Evolutionary conservation across 2,329 filamentous ascomycete genomes (phyloP).

Genomic region (Cladophialophora yegresii): DNA sequence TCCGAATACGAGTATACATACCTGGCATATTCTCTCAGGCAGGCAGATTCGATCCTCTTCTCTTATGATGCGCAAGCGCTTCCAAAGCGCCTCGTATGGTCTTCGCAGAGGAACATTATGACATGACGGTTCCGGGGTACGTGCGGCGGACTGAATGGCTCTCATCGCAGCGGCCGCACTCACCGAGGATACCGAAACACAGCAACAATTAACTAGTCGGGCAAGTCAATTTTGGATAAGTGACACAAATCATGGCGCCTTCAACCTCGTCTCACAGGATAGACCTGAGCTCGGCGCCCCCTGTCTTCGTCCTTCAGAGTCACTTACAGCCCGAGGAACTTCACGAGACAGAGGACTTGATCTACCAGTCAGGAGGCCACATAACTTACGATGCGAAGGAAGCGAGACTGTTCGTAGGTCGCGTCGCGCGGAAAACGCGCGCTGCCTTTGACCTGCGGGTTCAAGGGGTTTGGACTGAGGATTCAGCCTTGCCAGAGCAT

Average conservation of each 20-base stretch:
- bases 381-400: slow-evolving; percentile 72
- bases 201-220: not conserved
- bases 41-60: not conserved
- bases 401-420: slow-evolving; percentile 73
- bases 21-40: not conserved
- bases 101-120: not conserved
- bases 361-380: slow-evolving; percentile 57
- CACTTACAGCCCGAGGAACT: slow-evolving; percentile 67
- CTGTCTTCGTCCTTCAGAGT: slow-evolving; percentile 71
- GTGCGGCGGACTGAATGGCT: not conserved
- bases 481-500: slow-evolving; percentile 32
- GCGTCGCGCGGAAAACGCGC: slow-evolving; percentile 67
- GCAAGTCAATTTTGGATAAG: not conserved
- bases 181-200: not conserved
- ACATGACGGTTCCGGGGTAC: not conserved
- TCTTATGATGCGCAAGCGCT: not conserved
- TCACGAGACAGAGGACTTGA: slow-evolving; percentile 63
- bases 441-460: slow-evolving; percentile 76
- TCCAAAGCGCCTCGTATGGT: not conserved
- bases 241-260: not conserved
- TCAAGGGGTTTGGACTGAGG: slow-evolving; percentile 59
- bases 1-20: not conserved
- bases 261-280: not conserved
- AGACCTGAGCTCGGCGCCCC: slow-evolving; percentile 50
- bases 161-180: not conserved